Evolutionary conservation across 441 rosid genomes (phyloP), one percentile per base, ranked within the genome.

Genomic region (Populus hybrid): DNA sequence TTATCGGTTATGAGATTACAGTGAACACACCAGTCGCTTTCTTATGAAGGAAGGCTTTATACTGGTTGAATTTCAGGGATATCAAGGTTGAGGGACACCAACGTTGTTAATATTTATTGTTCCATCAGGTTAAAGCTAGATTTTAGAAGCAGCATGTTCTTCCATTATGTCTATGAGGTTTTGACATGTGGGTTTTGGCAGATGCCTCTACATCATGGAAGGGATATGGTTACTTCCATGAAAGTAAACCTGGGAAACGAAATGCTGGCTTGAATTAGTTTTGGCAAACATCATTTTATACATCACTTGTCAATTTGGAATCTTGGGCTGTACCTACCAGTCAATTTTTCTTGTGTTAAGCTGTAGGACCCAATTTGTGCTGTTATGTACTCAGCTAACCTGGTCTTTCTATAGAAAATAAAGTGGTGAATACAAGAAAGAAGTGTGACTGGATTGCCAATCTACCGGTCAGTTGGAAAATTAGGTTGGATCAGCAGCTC

Each of bases 401-500:
- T 64, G 61, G 61, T 18, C 61, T 18, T 69, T 54, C 21, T 35
- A 76, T 24, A 69, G 12, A 23, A 24, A 54, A 36, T 16, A 69
- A 42, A 9, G 42, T 18, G 67, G 35, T 73, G 6, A 57, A 14
- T 42, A 59, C 10, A 36, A 68, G 46, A 35, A 34, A 32, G 32
- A 35, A 32, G 6, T 32, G 2, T 21, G 75, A 40, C 23, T 34
- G 64, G 40, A 20, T 63, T 16, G 73, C 72, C 70, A 76, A 68
- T 38, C 81, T 50, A 72, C 70, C 82, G 28, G 73, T 74, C 65
- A 14, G 67, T 76, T 83, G 90, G 50, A 87, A 84, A 78, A 89
- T 83, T 86, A 82, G 93, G 90, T 87, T 77, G 84, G 90, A 86
- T 81, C 61, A 80, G 90, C 82, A 78, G 88, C 77, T 86, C 38